Evolutionary conservation across 768 basidiomycete species (phyloP).

Genomic region (Polyporus arcularius): DNA sequence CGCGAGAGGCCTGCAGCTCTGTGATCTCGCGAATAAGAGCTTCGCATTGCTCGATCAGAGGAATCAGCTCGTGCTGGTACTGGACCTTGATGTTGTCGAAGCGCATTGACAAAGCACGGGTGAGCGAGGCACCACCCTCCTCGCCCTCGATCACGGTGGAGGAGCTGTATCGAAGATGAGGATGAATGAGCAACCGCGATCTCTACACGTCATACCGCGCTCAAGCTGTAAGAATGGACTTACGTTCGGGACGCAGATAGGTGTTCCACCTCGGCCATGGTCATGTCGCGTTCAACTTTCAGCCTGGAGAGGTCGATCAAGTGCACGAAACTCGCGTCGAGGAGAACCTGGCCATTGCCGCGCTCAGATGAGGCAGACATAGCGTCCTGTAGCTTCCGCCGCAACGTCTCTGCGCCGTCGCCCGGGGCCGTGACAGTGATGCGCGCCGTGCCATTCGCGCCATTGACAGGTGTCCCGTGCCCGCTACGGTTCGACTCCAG

Average conservation of each 20-base stretch:
- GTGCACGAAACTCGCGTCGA: slow-evolving; percentile 77
- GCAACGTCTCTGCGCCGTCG: slow-evolving; percentile 48
- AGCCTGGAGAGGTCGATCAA: slow-evolving; percentile 83
- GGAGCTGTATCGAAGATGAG: slow-evolving; percentile 20
- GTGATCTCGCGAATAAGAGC: slow-evolving; percentile 75
- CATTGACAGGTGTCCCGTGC: background rate
- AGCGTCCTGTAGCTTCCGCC: slow-evolving; percentile 59
- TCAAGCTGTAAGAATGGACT: slow-evolving; percentile 19
- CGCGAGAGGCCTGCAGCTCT: slow-evolving; percentile 84
- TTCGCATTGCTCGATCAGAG: slow-evolving; percentile 82
- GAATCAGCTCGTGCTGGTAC: slow-evolving; percentile 85
- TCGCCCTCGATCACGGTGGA: slow-evolving; percentile 13
- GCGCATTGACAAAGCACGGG: slow-evolving; percentile 77
- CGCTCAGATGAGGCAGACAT: slow-evolving; percentile 61
- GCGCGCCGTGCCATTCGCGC: slow-evolving; percentile 26
- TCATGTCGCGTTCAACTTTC: slow-evolving; percentile 87
- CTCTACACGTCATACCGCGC: background rate
- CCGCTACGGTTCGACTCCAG: slow-evolving; percentile 8
- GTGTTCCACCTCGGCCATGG: slow-evolving; percentile 92
- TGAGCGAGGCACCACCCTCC: slow-evolving; percentile 32
- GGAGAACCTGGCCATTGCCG: slow-evolving; percentile 58
- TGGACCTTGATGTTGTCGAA: slow-evolving; percentile 86
- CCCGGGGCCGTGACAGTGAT: slow-evolving; percentile 50
- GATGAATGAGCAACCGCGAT: slow-evolving; percentile 1
- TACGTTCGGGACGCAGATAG: slow-evolving; percentile 75